Percentiles rank a stretch among this genome's conserved stretches.
Evolutionary conservation across 805 yeast genomes (phyloP).

Genomic region (Yarrowia sp.): DNA sequence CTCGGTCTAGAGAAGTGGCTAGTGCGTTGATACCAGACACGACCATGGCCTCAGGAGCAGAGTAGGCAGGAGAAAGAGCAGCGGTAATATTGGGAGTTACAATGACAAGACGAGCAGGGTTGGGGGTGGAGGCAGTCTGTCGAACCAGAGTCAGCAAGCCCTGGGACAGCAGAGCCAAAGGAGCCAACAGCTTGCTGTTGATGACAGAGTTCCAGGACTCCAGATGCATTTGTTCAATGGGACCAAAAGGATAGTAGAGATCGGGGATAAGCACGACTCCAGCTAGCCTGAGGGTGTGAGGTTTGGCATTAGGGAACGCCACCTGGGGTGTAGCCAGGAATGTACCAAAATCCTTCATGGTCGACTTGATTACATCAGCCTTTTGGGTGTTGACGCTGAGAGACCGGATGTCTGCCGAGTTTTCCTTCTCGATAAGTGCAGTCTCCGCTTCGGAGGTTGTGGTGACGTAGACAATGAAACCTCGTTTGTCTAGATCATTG

Average conservation of each 20-base stretch:
- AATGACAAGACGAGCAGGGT: constrained; percentile 43
- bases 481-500: constrained; percentile 69
- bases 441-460: constrained; percentile 60
- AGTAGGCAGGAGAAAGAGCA: constrained; percentile 55
- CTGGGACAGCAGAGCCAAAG: constrained; percentile 50
- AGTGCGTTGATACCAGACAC: constrained; percentile 45
- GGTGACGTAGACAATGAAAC: constrained; percentile 77
- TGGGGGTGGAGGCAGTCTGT: constrained; percentile 41
- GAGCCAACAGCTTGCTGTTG: constrained; percentile 46
- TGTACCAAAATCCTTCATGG: constrained; percentile 49
- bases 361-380: constrained; percentile 43
- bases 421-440: constrained; percentile 46
- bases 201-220: constrained; percentile 51
- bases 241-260: constrained; percentile 63
- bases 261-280: constrained; percentile 71
- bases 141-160: constrained; percentile 57
- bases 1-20: constrained; percentile 43
- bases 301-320: constrained; percentile 56
- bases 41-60: constrained; percentile 59
- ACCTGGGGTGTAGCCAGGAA: constrained; percentile 52
- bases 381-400: constrained; percentile 51
- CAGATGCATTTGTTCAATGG: constrained; percentile 53
- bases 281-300: constrained; percentile 55
- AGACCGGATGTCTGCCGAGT: constrained; percentile 66
- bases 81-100: constrained; percentile 57